Percentiles rank a stretch among this genome's conserved stretches.
These are phyloP conservation scores for Aspergillus melleus DNA, from an alignment of 2,329 filamentous ascomycete genomes.

Conservation along the genomic window DNA sequence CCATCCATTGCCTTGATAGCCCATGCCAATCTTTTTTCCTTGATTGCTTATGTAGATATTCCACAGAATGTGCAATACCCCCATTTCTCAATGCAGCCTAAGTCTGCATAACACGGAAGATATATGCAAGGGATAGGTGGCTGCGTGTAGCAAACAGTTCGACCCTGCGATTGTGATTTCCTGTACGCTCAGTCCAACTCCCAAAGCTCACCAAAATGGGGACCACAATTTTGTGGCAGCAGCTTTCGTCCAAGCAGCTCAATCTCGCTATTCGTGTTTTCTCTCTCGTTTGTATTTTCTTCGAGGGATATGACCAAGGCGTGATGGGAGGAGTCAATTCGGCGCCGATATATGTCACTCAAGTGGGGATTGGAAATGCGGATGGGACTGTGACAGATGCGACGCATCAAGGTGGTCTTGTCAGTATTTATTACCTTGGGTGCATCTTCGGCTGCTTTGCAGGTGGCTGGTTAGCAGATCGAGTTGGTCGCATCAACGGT, in stretches of 20 bases:
- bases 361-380: constrained; percentile 47
- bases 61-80: too few species aligned
- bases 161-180: not conserved
- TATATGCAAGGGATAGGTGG: not conserved
- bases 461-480: constrained; percentile 54
- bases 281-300: constrained; percentile 37
- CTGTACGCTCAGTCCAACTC: not conserved
- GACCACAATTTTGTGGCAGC: constrained; percentile 45
- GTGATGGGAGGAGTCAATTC: constrained; percentile 55
- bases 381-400: constrained; percentile 51
- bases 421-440: constrained; percentile 56
- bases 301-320: constrained; percentile 55
- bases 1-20: too few species aligned
- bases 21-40: too few species aligned
- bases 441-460: constrained; percentile 53
- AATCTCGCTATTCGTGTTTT: constrained; percentile 40
- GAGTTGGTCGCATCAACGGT: constrained; percentile 55
- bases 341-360: constrained; percentile 37
- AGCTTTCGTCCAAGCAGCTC: constrained; percentile 44
- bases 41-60: too few species aligned
- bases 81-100: too few species aligned
- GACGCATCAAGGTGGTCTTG: constrained; percentile 54
- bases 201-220: constrained; percentile 29
- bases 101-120: not conserved
- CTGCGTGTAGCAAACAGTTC: not conserved